Evolutionary conservation across 805 yeast species (phyloP).

Genomic region (Cyberlindnera saturnus): DNA sequence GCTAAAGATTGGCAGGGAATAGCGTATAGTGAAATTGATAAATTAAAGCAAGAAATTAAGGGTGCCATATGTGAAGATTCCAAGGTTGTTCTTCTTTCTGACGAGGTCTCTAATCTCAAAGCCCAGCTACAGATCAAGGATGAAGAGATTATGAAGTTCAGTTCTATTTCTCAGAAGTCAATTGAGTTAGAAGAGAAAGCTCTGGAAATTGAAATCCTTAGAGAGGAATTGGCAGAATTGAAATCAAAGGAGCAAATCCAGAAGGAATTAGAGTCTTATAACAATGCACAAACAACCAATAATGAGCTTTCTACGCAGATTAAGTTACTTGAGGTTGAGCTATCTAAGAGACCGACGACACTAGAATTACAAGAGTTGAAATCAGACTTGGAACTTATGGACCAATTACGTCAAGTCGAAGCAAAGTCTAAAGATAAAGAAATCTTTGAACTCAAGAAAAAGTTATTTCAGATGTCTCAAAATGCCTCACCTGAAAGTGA

Average conservation of each 20-base stretch:
- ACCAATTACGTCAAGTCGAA: constrained; percentile 27
- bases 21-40: neutral
- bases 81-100: neutral
- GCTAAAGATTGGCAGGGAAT: neutral
- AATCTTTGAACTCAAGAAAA: constrained; percentile 16
- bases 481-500: no score
- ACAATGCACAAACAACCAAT: constrained; percentile 12
- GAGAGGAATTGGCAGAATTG: constrained; percentile 16
- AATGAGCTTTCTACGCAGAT: constrained; percentile 23
- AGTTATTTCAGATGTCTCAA: constrained; percentile 2
- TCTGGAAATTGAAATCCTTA: constrained; percentile 20
- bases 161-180: constrained; percentile 3
- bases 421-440: constrained; percentile 23
- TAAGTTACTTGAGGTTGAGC: constrained; percentile 15
- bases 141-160: constrained; percentile 2
- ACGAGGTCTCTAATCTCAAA: neutral
- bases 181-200: constrained; percentile 18
- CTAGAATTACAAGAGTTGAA: constrained; percentile 37
- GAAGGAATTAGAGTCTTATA: constrained; percentile 5
- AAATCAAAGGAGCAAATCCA: constrained; percentile 6
- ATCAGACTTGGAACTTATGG: constrained; percentile 37
- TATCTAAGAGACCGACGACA: constrained; percentile 32
- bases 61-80: neutral
- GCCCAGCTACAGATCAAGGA: constrained; percentile 1
- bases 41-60: neutral